A percentile compares a stretch with the other conserved stretches of the same genome.
Conservation (phyloP, 495 filamentous ascomycete species). For the Penicillium dipodomyicola region DNA sequence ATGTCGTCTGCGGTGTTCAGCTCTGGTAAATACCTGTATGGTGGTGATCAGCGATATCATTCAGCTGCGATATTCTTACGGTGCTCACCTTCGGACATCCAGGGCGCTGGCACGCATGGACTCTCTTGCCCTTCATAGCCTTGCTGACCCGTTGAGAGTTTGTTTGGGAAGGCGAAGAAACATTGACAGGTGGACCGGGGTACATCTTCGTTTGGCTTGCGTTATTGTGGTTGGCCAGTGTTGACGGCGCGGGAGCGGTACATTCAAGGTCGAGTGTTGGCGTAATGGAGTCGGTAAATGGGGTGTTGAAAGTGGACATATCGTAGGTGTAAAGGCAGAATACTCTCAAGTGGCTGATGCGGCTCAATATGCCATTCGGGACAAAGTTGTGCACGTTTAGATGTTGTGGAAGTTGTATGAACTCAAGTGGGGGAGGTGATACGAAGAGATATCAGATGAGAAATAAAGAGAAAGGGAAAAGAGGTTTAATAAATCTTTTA, state of each 20-base stretch:
- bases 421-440: not conserved
- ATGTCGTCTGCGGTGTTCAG: conserved; percentile 58
- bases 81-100: conserved; percentile 56
- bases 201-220: not conserved
- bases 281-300: not conserved
- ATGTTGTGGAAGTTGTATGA: not conserved
- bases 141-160: conserved; percentile 63
- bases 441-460: not conserved
- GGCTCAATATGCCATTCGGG: conserved; percentile 1
- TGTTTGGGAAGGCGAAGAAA: not conserved
- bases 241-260: not conserved
- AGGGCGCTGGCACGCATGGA: conserved; percentile 62
- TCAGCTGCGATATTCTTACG: conserved; percentile 3
- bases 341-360: not conserved
- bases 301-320: not conserved
- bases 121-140: conserved; percentile 73
- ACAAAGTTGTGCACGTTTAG: not conserved
- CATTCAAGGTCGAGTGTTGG: not conserved
- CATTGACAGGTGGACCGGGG: not conserved
- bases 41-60: not conserved
- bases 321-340: not conserved
- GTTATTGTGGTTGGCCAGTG: not conserved
- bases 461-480: not conserved
- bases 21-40: conserved; percentile 69
- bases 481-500: conserved; percentile 3